These are phyloP conservation scores for Phytophthora kernoviae DNA, from an alignment of 352 stramenopile species.

Conservation along the genomic window DNA sequence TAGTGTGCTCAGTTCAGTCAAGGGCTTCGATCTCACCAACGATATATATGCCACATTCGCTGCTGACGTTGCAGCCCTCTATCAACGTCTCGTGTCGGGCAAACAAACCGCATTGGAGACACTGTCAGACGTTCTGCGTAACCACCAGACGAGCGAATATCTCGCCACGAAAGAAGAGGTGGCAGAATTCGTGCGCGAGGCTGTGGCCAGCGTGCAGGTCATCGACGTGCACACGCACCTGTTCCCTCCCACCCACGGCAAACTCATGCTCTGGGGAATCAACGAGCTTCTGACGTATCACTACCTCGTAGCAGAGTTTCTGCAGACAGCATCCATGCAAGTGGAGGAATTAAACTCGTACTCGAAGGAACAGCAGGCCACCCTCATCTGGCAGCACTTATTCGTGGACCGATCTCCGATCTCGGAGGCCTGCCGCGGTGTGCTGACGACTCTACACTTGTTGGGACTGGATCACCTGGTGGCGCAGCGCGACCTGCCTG, in stretches of 20 bases:
- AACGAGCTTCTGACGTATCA: slow-evolving; percentile 96
- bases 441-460: slow-evolving; percentile 86
- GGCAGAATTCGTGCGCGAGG: slow-evolving; percentile 38
- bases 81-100: slow-evolving; percentile 55
- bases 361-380: slow-evolving; percentile 78
- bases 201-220: slow-evolving; percentile 38
- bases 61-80: slow-evolving; percentile 51
- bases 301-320: slow-evolving; percentile 95
- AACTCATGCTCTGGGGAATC: slow-evolving; percentile 93
- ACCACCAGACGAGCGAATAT: slow-evolving; percentile 48
- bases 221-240: slow-evolving; percentile 92
- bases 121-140: slow-evolving; percentile 40
- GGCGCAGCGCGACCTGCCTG: slow-evolving; percentile 70
- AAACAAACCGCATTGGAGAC: slow-evolving; percentile 44
- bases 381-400: slow-evolving; percentile 91
- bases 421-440: slow-evolving; percentile 91
- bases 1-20: slow-evolving; percentile 39
- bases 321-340: slow-evolving; percentile 84
- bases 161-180: slow-evolving; percentile 37
- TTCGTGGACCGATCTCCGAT: slow-evolving; percentile 90
- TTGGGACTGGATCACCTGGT: slow-evolving; percentile 80
- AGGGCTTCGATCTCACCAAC: slow-evolving; percentile 49
- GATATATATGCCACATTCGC: slow-evolving; percentile 48
- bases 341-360: slow-evolving; percentile 85
- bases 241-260: slow-evolving; percentile 89